phyloP scores from a whole-genome alignment of 352 stramenopile species.

The Albugo laibachii region DNA sequence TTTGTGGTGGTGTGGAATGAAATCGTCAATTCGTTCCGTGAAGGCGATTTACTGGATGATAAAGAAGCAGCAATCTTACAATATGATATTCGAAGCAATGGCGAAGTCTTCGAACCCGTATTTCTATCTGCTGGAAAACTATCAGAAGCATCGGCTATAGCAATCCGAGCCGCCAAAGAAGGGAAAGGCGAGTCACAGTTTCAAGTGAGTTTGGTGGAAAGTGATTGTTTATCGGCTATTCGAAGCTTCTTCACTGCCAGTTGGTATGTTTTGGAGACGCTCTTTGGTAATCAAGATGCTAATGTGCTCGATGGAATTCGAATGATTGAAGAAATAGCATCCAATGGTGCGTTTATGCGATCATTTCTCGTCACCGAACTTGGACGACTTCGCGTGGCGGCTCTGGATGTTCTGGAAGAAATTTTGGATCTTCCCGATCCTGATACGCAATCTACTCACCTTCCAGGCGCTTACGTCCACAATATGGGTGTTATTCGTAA shows the following conservation, averaged over 20 bases:
- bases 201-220: conserved; percentile 40
- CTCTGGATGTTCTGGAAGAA: conserved; percentile 51
- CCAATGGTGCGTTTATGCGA: conserved; percentile 37
- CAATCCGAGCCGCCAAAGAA: conserved; percentile 34
- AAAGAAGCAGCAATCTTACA: conserved; percentile 52
- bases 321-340: conserved; percentile 41
- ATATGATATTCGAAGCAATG: conserved; percentile 48
- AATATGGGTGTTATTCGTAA: conserved; percentile 56
- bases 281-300: conserved; percentile 37
- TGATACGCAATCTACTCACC: conserved; percentile 25
- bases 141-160: conserved; percentile 34
- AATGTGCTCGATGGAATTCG: conserved; percentile 41
- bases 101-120: conserved; percentile 62
- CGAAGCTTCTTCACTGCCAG: conserved; percentile 56
- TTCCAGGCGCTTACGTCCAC: conserved; percentile 33
- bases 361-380: conserved; percentile 37
- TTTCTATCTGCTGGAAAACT: conserved; percentile 61
- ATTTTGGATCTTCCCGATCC: conserved; percentile 53
- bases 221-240: conserved; percentile 42
- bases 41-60: conserved; percentile 49
- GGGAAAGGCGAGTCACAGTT: conserved; percentile 47
- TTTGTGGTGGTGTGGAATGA: conserved; percentile 70
- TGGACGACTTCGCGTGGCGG: conserved; percentile 22
- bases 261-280: conserved; percentile 45
- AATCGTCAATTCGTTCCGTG: conserved; percentile 56